Evolutionary conservation across 306 rosid species (phyloP).

Genomic region (Corylus heterophylla): DNA sequence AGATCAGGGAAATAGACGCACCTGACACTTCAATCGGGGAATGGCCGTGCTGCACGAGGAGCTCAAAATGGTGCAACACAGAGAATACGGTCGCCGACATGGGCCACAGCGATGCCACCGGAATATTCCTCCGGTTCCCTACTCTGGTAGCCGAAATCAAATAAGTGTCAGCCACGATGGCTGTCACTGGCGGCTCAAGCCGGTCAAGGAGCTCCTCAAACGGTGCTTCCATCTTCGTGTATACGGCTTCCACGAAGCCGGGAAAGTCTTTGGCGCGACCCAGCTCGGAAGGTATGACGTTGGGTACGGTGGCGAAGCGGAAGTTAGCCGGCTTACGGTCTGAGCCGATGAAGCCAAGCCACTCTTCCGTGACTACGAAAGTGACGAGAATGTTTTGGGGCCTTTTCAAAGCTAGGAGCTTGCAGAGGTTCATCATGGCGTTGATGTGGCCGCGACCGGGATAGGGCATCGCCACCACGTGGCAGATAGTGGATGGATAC

Average conservation of each 20-base stretch:
- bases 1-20: neutral
- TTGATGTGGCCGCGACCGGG: conserved; percentile 52
- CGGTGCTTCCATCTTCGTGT: conserved; percentile 20
- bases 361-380: conserved; percentile 31
- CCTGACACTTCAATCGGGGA: neutral
- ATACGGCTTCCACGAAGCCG: conserved; percentile 4
- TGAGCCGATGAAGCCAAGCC: conserved; percentile 28
- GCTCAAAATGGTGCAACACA: neutral
- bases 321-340: conserved; percentile 26
- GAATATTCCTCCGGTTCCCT: conserved; percentile 38
- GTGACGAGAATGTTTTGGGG: neutral
- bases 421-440: conserved; percentile 47
- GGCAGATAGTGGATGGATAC: neutral
- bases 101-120: conserved; percentile 48
- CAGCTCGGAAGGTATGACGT: conserved; percentile 28
- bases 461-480: conserved; percentile 44
- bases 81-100: conserved; percentile 41
- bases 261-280: conserved; percentile 12
- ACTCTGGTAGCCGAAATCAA: conserved; percentile 30
- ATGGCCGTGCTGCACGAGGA: neutral
- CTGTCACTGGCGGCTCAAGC: conserved; percentile 35
- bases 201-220: conserved; percentile 20
- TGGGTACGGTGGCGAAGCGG: conserved; percentile 34
- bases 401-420: neutral
- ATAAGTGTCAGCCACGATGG: conserved; percentile 36